Percentiles rank a stretch among this genome's conserved stretches.
These are phyloP conservation scores for Cytospora schulzeri DNA, from an alignment of 2,329 filamentous ascomycete species.

Conservation along the genomic window DNA sequence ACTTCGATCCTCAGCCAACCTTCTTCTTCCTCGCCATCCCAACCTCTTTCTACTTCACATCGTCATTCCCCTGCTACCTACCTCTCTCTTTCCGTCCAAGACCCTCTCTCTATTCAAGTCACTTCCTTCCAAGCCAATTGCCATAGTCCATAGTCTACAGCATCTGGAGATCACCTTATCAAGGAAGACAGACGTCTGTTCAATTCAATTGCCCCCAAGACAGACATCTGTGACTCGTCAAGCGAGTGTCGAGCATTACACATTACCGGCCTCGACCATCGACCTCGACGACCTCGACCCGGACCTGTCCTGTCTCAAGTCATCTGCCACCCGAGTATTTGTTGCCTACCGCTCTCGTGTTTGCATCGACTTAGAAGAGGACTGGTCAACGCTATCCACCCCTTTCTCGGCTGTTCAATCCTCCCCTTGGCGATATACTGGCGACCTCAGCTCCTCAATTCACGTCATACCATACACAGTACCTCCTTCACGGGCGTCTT, in stretches of 20 bases:
- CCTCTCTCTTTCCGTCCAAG: slow-evolving; percentile 26
- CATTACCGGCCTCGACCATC: slow-evolving; percentile 18
- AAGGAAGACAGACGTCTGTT: slow-evolving; percentile 24
- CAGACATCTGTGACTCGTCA: slow-evolving; percentile 19
- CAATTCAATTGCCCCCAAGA: slow-evolving; percentile 11
- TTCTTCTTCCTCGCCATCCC: slow-evolving; percentile 22
- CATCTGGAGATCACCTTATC: slow-evolving; percentile 7
- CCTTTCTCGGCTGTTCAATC: slow-evolving; percentile 1
- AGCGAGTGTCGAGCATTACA: slow-evolving; percentile 16
- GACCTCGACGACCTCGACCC: slow-evolving; percentile 23
- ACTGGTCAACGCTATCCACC: background rate
- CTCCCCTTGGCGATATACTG: slow-evolving; percentile 13
- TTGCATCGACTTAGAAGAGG: slow-evolving; percentile 7
- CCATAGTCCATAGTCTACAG: slow-evolving; percentile 12
- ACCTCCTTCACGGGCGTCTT: background rate
- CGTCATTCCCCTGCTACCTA: slow-evolving; percentile 13
- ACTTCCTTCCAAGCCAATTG: slow-evolving; percentile 22
- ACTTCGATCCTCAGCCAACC: slow-evolving; percentile 23
- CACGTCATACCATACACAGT: background rate
- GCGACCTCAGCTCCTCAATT: slow-evolving; percentile 4
- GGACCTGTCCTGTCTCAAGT: slow-evolving; percentile 23
- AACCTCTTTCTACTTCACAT: slow-evolving; percentile 26
- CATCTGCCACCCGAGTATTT: slow-evolving; percentile 18
- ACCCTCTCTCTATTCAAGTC: slow-evolving; percentile 22
- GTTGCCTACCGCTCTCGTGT: slow-evolving; percentile 15